phyloP scores from a whole-genome alignment of 805 yeast genomes.

The Nematodospora valgi region DNA sequence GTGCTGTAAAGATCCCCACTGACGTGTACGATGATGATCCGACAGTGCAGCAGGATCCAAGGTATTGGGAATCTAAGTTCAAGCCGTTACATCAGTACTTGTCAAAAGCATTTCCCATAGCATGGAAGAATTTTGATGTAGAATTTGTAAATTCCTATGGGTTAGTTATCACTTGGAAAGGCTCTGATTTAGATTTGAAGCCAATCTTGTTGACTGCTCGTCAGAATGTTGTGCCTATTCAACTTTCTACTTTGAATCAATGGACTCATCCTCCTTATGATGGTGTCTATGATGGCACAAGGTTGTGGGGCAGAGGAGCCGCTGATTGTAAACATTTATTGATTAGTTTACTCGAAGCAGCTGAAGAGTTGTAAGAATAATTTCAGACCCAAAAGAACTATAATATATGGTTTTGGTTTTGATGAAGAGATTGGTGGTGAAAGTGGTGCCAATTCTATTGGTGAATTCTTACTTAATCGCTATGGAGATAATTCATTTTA shows the following conservation, averaged over 20 bases:
- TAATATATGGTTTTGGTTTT: slow-evolving; percentile 66
- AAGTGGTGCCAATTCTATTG: slow-evolving; percentile 57
- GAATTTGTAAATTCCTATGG: slow-evolving; percentile 61
- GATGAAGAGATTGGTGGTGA: slow-evolving; percentile 75
- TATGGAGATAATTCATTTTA: slow-evolving; percentile 62
- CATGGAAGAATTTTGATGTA: slow-evolving; percentile 45
- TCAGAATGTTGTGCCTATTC: slow-evolving; percentile 80
- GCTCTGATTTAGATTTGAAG: slow-evolving; percentile 53
- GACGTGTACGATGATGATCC: slow-evolving; percentile 52
- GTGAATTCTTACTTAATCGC: slow-evolving; percentile 42
- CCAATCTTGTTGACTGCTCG: slow-evolving; percentile 75
- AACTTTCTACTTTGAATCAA: slow-evolving; percentile 46
- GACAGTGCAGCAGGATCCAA: slow-evolving; percentile 47
- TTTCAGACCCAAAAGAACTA: slow-evolving; percentile 58
- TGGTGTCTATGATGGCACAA: slow-evolving; percentile 58
- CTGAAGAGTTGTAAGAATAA: slow-evolving; percentile 54
- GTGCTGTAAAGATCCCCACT: slow-evolving; percentile 64
- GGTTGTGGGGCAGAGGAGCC: slow-evolving; percentile 75
- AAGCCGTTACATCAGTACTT: slow-evolving; percentile 50
- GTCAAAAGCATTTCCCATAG: slow-evolving; percentile 50
- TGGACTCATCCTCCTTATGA: slow-evolving; percentile 69
- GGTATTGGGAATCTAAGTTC: slow-evolving; percentile 39
- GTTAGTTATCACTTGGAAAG: slow-evolving; percentile 60
- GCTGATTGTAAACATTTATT: slow-evolving; percentile 72
- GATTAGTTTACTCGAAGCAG: slow-evolving; percentile 61